phyloP scores from a whole-genome alignment of 2,329 filamentous ascomycete species.

The Pseudopyricularia cyperi region DNA sequence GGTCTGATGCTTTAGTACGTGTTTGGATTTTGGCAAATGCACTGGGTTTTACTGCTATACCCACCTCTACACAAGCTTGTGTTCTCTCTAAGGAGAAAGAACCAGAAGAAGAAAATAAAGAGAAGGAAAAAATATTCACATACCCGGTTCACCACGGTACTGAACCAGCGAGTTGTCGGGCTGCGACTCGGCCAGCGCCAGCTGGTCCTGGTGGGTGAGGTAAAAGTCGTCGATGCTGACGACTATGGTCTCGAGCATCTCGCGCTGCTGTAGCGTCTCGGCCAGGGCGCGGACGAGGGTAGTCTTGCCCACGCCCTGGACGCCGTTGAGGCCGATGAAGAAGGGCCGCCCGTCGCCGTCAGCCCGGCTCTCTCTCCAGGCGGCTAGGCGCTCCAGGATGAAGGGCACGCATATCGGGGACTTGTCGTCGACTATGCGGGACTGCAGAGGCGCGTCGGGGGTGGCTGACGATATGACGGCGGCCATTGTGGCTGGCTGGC shows the following conservation, averaged over 20 bases:
- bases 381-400: conserved; percentile 43
- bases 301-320: conserved; percentile 88
- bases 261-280: conserved; percentile 39
- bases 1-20: no score
- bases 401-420: conserved; percentile 67
- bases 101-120: no score
- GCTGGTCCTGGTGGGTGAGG: conserved; percentile 57
- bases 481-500: background rate
- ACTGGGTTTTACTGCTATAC: no score
- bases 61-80: no score
- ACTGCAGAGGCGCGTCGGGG: conserved; percentile 15
- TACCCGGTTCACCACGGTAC: conserved; percentile 71
- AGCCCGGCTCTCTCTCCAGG: conserved; percentile 24
- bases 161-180: conserved; percentile 64
- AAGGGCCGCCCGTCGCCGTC: conserved; percentile 42
- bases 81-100: no score
- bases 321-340: conserved; percentile 78
- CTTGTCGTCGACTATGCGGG: conserved; percentile 59
- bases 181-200: conserved; percentile 48
- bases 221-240: conserved; percentile 88
- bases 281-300: conserved; percentile 64
- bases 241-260: conserved; percentile 52
- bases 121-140: conserved; percentile 5
- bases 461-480: conserved; percentile 6
- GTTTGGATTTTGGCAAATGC: background rate